A percentile compares a stretch with the other conserved stretches of the same genome.
Conservation (phyloP, 2,329 filamentous ascomycete species). For the Talaromyces sp. region DNA sequence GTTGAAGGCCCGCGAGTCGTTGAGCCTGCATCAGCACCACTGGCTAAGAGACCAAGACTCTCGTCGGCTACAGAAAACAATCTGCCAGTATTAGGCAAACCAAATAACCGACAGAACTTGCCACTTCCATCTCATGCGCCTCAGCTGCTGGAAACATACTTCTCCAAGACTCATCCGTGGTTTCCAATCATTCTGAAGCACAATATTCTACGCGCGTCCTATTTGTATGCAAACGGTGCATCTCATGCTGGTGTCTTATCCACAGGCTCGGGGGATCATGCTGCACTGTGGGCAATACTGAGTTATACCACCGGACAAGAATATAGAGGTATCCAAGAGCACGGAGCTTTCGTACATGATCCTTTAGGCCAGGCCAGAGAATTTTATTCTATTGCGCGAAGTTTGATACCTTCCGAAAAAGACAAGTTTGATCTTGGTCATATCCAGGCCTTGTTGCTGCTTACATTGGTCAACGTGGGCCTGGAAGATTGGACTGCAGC, state of each 20-base stretch:
- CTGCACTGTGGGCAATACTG: constrained; percentile 41
- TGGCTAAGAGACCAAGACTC: constrained; percentile 24
- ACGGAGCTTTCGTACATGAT: constrained; percentile 8
- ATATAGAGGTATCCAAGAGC: constrained; percentile 10
- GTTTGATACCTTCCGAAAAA: constrained; percentile 35
- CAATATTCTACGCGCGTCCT: constrained; percentile 52
- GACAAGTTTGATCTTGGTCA: constrained; percentile 38
- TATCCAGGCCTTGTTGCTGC: constrained; percentile 40
- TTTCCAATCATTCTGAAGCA: constrained; percentile 57
- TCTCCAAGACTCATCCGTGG: constrained; percentile 56
- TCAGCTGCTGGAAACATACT: constrained; percentile 53
- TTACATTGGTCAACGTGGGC: constrained; percentile 49
- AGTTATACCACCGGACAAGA: constrained; percentile 38
- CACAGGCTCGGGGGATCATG: constrained; percentile 37
- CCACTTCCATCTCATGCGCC: constrained; percentile 49
- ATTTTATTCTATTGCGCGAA: constrained; percentile 32
- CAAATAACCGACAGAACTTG: constrained; percentile 15
- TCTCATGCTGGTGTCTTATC: constrained; percentile 23
- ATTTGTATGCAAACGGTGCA: constrained; percentile 47
- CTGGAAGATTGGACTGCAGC: constrained; percentile 45
- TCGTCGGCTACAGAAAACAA: constrained; percentile 14
- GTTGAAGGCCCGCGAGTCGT: constrained; percentile 27
- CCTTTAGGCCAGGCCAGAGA: constrained; percentile 25
- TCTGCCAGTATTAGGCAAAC: background rate
- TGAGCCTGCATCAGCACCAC: constrained; percentile 18